These are phyloP conservation scores for Uronychia binucleata DNA, from an alignment of 73 alveolate genomes.

Conservation along the genomic window DNA sequence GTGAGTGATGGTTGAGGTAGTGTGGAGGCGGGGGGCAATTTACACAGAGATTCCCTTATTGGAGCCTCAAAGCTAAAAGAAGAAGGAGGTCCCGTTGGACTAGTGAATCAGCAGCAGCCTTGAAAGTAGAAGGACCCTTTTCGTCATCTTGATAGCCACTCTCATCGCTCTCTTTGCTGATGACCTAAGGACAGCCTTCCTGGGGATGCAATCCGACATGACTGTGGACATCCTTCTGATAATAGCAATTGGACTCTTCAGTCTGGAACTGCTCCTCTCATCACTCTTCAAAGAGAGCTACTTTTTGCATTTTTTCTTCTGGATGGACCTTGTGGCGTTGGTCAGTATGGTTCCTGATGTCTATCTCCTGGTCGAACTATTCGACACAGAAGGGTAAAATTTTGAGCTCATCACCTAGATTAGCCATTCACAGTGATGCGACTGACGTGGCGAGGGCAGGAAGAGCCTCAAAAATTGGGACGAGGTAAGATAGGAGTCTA, in stretches of 20 bases:
- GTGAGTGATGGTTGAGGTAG: too few species aligned
- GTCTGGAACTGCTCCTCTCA: conserved; percentile 4
- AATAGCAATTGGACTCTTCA: conserved; percentile 8
- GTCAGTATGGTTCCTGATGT: conserved; percentile 23
- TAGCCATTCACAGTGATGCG: conserved; percentile 21
- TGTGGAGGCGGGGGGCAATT: too few species aligned
- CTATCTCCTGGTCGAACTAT: conserved; percentile 12
- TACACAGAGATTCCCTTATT: too few species aligned
- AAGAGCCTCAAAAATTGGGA: conserved; percentile 42
- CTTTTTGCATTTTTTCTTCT: conserved; percentile 19
- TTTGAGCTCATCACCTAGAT: background rate
- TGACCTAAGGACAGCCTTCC: background rate
- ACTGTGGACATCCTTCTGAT: conserved; percentile 1
- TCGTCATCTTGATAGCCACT: background rate
- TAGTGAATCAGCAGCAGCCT: too few species aligned
- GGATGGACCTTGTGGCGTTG: conserved; percentile 37
- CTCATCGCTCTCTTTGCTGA: background rate
- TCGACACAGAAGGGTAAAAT: conserved; percentile 1
- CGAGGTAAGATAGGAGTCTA: background rate
- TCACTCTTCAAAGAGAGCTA: conserved; percentile 5
- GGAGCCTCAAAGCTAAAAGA: too few species aligned
- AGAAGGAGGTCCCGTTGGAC: too few species aligned
- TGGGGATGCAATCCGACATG: background rate
- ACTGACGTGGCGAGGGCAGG: conserved; percentile 45
- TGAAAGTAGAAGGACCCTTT: background rate